Percentiles rank a stretch among this genome's conserved stretches.
Evolutionary conservation across 2,329 filamentous ascomycete species (phyloP).

Genomic region (Aspergillus arachidicola): DNA sequence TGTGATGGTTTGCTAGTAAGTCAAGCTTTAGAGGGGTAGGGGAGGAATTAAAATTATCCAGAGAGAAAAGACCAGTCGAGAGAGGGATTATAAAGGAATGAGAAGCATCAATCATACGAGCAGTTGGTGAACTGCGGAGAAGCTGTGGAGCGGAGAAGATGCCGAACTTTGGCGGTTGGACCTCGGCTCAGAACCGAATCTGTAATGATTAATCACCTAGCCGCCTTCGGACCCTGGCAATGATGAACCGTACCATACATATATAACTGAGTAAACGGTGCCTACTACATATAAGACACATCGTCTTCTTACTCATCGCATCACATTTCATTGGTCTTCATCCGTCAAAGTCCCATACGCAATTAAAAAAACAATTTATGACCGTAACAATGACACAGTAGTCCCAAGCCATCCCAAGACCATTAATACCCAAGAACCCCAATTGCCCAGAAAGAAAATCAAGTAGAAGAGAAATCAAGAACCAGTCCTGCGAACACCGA

Average conservation of each 20-base stretch:
- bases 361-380: constrained; percentile 2
- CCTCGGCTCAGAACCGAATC: constrained; percentile 26
- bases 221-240: too few relatives aligned
- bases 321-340: background rate
- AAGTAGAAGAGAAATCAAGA: constrained; percentile 13
- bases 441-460: constrained; percentile 1
- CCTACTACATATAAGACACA: too few relatives aligned
- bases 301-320: background rate
- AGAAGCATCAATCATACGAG: constrained; percentile 10
- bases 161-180: constrained; percentile 28
- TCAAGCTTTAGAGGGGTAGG: background rate
- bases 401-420: constrained; percentile 5
- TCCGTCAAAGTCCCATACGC: background rate
- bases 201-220: too few relatives aligned
- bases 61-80: background rate
- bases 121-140: constrained; percentile 27
- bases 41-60: background rate
- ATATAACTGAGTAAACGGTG: too few relatives aligned
- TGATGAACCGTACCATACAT: too few relatives aligned
- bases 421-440: constrained; percentile 1
- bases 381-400: background rate
- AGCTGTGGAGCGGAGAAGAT: constrained; percentile 22
- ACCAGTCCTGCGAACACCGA: constrained; percentile 13
- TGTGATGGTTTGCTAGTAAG: background rate
- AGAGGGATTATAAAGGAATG: constrained; percentile 9